Conservation (phyloP, 1,139 yeast species). For the Scheffersomyces segobiensis region DNA sequence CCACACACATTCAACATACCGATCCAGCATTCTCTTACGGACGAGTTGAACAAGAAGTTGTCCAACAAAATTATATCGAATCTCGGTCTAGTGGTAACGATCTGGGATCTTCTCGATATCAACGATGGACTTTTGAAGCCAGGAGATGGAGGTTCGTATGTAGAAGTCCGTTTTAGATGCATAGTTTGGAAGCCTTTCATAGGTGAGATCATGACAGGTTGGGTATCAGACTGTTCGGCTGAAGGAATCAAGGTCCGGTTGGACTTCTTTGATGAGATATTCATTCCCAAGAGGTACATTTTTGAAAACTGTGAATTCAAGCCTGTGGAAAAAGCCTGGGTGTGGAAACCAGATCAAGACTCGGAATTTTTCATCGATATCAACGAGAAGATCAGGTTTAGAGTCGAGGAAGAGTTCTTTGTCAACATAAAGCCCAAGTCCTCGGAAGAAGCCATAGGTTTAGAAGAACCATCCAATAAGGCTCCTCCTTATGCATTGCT, state of each 20-base stretch:
- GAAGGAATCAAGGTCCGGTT: constrained; percentile 84
- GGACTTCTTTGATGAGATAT: constrained; percentile 90
- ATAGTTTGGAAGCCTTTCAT: constrained; percentile 90
- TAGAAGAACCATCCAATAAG: constrained; percentile 29
- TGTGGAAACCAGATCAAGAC: constrained; percentile 80
- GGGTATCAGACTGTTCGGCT: constrained; percentile 83
- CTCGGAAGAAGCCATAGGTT: constrained; percentile 48
- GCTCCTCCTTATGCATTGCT: constrained; percentile 78
- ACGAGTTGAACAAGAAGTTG: constrained; percentile 81
- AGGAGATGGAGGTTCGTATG: constrained; percentile 93
- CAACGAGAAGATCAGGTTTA: constrained; percentile 85
- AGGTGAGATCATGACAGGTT: constrained; percentile 92
- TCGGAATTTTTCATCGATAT: constrained; percentile 78
- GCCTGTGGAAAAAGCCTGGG: constrained; percentile 88
- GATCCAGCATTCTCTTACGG: constrained; percentile 66
- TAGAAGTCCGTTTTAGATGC: constrained; percentile 72
- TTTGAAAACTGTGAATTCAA: constrained; percentile 77
- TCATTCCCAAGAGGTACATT: constrained; percentile 76
- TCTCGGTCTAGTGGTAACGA: constrained; percentile 78
- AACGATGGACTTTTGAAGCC: constrained; percentile 89
- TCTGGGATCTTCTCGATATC: constrained; percentile 78
- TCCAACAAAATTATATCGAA: constrained; percentile 81
- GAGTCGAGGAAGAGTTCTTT: constrained; percentile 87
- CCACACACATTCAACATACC: constrained; percentile 82
- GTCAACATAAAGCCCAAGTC: constrained; percentile 78